phyloP scores from a whole-genome alignment of 2,329 filamentous ascomycete genomes.

The Penicillium aurantiogriseum region DNA sequence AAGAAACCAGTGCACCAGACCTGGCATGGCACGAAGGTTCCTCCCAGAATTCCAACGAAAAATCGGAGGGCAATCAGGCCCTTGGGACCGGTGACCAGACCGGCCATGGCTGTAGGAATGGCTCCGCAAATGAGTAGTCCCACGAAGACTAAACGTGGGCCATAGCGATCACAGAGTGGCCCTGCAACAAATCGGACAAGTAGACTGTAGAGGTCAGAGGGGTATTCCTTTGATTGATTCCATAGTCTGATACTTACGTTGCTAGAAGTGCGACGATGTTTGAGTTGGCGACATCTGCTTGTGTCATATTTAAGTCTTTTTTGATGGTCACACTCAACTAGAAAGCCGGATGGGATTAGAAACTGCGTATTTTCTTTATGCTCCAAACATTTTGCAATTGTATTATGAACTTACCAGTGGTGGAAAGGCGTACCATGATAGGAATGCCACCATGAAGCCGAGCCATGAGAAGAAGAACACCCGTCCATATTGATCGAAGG shows the following conservation, averaged over 20 bases:
- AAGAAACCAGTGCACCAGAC: slow-evolving; percentile 93
- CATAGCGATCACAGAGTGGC: slow-evolving; percentile 80
- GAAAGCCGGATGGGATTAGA: slow-evolving; percentile 17
- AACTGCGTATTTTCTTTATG: neutral
- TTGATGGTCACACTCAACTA: slow-evolving; percentile 74
- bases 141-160: slow-evolving; percentile 76
- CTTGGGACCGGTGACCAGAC: slow-evolving; percentile 67
- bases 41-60: slow-evolving; percentile 46
- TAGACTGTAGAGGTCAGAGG: slow-evolving; percentile 47
- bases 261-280: slow-evolving; percentile 80
- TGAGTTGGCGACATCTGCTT: slow-evolving; percentile 76
- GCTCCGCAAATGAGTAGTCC: slow-evolving; percentile 73
- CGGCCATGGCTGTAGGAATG: slow-evolving; percentile 78
- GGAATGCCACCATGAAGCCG: slow-evolving; percentile 83
- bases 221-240: neutral
- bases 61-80: slow-evolving; percentile 45
- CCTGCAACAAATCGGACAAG: slow-evolving; percentile 75
- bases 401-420: slow-evolving; percentile 61
- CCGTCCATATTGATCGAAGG: slow-evolving; percentile 74
- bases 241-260: slow-evolving; percentile 49
- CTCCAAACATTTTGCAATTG: neutral
- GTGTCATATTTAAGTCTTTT: slow-evolving; percentile 69
- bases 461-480: slow-evolving; percentile 91
- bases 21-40: slow-evolving; percentile 61
- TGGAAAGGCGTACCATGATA: slow-evolving; percentile 88